phyloP scores from a whole-genome alignment of 2,329 filamentous ascomycete species.

The Penicillium sp. region DNA sequence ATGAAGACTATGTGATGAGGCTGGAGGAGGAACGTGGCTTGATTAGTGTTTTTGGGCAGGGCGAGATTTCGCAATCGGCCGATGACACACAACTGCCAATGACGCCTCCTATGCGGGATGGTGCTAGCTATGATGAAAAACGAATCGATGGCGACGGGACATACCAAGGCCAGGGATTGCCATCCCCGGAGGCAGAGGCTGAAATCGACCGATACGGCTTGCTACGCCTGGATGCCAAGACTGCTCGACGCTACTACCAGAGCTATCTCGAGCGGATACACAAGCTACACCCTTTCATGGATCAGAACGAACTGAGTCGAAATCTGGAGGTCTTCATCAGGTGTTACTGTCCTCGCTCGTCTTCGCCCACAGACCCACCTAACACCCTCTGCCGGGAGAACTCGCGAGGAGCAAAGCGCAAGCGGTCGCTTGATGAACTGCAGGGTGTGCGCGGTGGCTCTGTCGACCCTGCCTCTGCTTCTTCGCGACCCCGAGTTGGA shows the following conservation, averaged over 20 bases:
- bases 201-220: constrained; percentile 52
- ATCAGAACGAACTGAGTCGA: constrained; percentile 51
- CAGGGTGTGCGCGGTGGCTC: constrained; percentile 27
- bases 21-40: constrained; percentile 71
- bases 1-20: constrained; percentile 70
- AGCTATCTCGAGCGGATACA: constrained; percentile 62
- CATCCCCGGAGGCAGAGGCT: constrained; percentile 38
- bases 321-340: constrained; percentile 54
- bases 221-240: constrained; percentile 53
- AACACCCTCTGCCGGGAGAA: constrained; percentile 20
- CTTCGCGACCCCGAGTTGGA: constrained; percentile 33
- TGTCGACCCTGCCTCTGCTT: constrained; percentile 4
- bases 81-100: constrained; percentile 45
- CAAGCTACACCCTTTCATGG: constrained; percentile 62
- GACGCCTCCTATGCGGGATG: constrained; percentile 19
- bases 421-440: constrained; percentile 36
- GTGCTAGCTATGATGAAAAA: constrained; percentile 6
- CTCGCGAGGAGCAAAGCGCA: constrained; percentile 37
- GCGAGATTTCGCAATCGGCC: constrained; percentile 66
- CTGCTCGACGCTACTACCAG: constrained; percentile 50
- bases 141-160: constrained; percentile 3
- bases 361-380: background rate
- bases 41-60: constrained; percentile 72
- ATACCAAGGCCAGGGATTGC: constrained; percentile 5
- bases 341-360: constrained; percentile 41